A percentile compares a stretch with the other conserved stretches of the same genome.
These are phyloP conservation scores for Salix purpurea DNA, from an alignment of 345 rosid genomes.

Conservation along the genomic window DNA sequence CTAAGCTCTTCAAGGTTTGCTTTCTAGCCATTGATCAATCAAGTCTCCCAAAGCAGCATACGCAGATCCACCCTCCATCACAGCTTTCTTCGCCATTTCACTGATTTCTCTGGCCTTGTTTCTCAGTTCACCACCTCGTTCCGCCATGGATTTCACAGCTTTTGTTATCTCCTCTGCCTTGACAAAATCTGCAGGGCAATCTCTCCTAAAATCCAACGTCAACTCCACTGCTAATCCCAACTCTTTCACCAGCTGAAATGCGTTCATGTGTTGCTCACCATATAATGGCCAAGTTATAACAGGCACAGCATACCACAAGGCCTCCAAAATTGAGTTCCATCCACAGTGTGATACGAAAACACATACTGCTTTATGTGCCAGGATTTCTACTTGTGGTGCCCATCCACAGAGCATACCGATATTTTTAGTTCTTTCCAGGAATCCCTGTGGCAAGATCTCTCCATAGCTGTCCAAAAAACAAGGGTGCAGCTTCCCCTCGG, in stretches of 20 bases:
- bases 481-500: slow-evolving; percentile 12
- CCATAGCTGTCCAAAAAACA: slow-evolving; percentile 11
- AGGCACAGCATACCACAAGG: slow-evolving; percentile 48
- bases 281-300: slow-evolving; percentile 50
- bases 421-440: slow-evolving; percentile 32
- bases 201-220: slow-evolving; percentile 37
- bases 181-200: neutral
- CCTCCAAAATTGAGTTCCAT: slow-evolving; percentile 53
- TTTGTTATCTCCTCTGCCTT: slow-evolving; percentile 33
- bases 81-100: slow-evolving; percentile 21
- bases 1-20: neutral
- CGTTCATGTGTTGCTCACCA: slow-evolving; percentile 55
- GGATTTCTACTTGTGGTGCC: slow-evolving; percentile 45
- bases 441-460: slow-evolving; percentile 40
- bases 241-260: slow-evolving; percentile 40
- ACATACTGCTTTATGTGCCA: slow-evolving; percentile 38
- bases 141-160: slow-evolving; percentile 34
- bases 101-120: slow-evolving; percentile 28
- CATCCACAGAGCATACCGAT: slow-evolving; percentile 40
- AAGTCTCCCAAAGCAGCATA: neutral
- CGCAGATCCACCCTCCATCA: slow-evolving; percentile 41
- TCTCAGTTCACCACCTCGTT: slow-evolving; percentile 24
- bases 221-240: slow-evolving; percentile 43
- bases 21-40: neutral
- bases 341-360: slow-evolving; percentile 73